phyloP scores from a whole-genome alignment of 2,329 filamentous ascomycete genomes.

The Talaromyces sp. region DNA sequence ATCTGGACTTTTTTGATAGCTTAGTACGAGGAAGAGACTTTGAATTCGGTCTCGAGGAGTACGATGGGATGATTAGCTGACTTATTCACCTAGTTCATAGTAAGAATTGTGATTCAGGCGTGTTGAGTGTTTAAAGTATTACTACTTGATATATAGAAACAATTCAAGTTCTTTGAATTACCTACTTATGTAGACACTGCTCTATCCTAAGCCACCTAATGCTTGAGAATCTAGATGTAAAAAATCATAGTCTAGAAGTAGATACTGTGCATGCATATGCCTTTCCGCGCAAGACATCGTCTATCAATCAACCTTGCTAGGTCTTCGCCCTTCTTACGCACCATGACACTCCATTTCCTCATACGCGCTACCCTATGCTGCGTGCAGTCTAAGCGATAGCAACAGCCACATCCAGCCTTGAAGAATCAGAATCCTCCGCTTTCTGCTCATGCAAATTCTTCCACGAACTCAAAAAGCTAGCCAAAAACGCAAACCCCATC shows the following conservation, averaged over 20 bases:
- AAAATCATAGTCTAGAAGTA: neutral
- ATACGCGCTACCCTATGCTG: neutral
- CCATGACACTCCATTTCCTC: no score
- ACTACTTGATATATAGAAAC: neutral
- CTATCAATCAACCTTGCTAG: neutral
- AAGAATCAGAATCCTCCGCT: neutral
- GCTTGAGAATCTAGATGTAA: neutral
- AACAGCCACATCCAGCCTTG: neutral
- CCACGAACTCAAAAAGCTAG: neutral
- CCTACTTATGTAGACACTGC: neutral
- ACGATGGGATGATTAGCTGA: neutral
- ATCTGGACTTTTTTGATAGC: constrained; percentile 10
- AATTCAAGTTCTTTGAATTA: neutral
- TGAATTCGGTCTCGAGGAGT: neutral
- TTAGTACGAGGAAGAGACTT: neutral
- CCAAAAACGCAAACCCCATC: neutral
- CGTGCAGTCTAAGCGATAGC: neutral
- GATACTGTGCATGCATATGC: neutral
- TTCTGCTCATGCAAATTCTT: constrained; percentile 11
- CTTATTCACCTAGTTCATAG: neutral
- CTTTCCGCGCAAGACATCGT: neutral
- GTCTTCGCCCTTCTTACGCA: no score
- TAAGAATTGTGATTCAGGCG: neutral
- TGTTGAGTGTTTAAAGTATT: neutral
- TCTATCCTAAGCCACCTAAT: neutral